phyloP scores from a whole-genome alignment of 73 alveolate species.

The Paramecium pentaurelia region DNA sequence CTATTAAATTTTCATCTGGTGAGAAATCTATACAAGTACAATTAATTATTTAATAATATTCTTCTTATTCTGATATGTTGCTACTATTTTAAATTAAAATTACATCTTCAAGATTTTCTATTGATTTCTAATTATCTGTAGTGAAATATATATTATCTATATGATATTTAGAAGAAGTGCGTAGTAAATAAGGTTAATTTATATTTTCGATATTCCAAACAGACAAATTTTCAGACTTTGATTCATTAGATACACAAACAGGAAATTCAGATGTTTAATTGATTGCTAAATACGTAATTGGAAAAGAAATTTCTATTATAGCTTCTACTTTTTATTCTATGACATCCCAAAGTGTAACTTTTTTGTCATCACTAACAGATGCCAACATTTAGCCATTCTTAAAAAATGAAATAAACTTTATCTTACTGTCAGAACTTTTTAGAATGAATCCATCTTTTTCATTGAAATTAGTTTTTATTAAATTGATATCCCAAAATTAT shows the following conservation, averaged over 20 bases:
- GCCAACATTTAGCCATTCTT: neutral
- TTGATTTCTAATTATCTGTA: neutral
- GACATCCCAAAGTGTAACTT: neutral
- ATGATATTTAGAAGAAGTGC: neutral
- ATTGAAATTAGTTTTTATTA: too few species aligned
- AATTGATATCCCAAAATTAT: neutral
- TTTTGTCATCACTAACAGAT: neutral
- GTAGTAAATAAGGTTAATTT: neutral
- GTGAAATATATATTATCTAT: neutral
- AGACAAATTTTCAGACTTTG: neutral
- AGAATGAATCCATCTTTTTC: neutral
- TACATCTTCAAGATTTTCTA: neutral
- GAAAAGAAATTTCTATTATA: neutral
- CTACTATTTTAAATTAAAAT: too few species aligned
- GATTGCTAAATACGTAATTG: neutral
- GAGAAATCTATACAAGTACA: neutral
- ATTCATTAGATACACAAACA: neutral
- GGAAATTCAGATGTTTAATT: neutral
- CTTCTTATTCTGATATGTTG: neutral
- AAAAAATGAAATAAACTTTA: too few species aligned
- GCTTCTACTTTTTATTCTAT: neutral
- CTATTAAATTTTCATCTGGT: neutral
- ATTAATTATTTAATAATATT: too few species aligned
- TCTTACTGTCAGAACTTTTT: neutral
- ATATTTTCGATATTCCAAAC: neutral